A percentile compares a stretch with the other conserved stretches of the same genome.
These are phyloP conservation scores for Sugiyamaella paludigena DNA, from an alignment of 1,139 yeast genomes.

Conservation along the genomic window DNA sequence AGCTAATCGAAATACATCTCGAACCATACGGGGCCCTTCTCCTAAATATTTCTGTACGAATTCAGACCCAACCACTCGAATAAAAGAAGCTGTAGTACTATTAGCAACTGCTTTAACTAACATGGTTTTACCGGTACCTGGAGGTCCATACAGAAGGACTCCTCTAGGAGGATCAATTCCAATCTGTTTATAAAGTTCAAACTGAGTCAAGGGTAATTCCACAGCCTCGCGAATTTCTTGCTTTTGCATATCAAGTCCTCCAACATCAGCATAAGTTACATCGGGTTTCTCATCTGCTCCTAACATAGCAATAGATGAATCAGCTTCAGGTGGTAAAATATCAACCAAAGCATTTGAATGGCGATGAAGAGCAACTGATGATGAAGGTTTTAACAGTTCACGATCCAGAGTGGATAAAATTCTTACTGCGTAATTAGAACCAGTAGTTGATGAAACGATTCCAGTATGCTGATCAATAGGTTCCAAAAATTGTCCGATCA, in stretches of 20 bases:
- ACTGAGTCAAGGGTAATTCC: conserved; percentile 93
- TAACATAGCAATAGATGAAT: conserved; percentile 90
- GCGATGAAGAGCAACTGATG: conserved; percentile 96
- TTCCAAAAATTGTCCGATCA: conserved; percentile 96
- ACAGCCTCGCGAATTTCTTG: conserved; percentile 99
- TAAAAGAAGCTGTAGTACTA: conserved; percentile 90
- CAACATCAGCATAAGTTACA: conserved; percentile 88
- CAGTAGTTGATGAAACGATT: conserved; percentile 95
- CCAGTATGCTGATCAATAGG: conserved; percentile 97
- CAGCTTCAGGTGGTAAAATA: conserved; percentile 98
- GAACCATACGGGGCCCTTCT: conserved; percentile 99
- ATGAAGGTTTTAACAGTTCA: conserved; percentile 89
- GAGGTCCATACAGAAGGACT: conserved; percentile 94
- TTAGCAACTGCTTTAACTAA: conserved; percentile 98
- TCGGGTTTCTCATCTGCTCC: conserved; percentile 89
- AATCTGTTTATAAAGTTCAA: conserved; percentile 92
- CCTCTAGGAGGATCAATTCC: conserved; percentile 99
- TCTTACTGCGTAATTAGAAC: conserved; percentile 94
- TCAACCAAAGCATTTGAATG: conserved; percentile 97
- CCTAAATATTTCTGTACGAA: conserved; percentile 97
- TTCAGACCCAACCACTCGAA: conserved; percentile 96
- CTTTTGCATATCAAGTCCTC: conserved; percentile 98
- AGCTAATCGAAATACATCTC: conserved; percentile 96
- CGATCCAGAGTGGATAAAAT: conserved; percentile 92
- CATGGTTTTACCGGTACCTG: conserved; percentile 99